phyloP scores from a whole-genome alignment of 495 filamentous ascomycete species.

The Niebla homalea region DNA sequence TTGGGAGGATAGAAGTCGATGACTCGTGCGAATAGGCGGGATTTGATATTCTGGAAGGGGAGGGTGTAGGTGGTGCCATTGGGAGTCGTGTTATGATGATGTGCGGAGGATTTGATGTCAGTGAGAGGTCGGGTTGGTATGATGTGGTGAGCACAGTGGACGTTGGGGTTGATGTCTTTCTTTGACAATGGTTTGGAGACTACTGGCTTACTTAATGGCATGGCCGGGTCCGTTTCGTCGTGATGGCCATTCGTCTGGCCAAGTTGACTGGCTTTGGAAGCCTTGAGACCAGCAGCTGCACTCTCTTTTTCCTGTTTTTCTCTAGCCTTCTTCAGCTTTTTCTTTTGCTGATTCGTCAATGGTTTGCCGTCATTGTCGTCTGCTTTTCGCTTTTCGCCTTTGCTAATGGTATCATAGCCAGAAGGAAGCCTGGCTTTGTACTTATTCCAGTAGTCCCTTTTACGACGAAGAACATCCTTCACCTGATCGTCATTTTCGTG shows the following conservation, averaged over 20 bases:
- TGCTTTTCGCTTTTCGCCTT: slow-evolving; percentile 3
- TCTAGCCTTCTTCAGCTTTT: slow-evolving; percentile 22
- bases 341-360: slow-evolving; percentile 19
- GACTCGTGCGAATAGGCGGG: slow-evolving; percentile 53
- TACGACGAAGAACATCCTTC: slow-evolving; percentile 49
- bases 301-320: slow-evolving; percentile 20
- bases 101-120: slow-evolving; percentile 26
- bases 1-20: slow-evolving; percentile 66
- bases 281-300: slow-evolving; percentile 1
- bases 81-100: slow-evolving; percentile 29
- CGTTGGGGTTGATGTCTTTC: slow-evolving; percentile 12
- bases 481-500: slow-evolving; percentile 38
- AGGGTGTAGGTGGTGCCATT: slow-evolving; percentile 32
- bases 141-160: slow-evolving; percentile 21
- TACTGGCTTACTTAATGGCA: not conserved
- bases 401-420: slow-evolving; percentile 22
- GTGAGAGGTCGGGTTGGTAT: slow-evolving; percentile 24
- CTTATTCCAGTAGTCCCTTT: slow-evolving; percentile 44
- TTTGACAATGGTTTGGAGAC: slow-evolving; percentile 20
- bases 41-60: slow-evolving; percentile 66
- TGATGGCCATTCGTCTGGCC: not conserved
- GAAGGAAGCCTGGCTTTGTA: slow-evolving; percentile 27
- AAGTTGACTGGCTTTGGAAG: not conserved
- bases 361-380: slow-evolving; percentile 17
- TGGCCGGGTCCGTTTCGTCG: not conserved